Evolutionary conservation across 1,139 yeast species (phyloP), one percentile per base, ranked within the genome.

Genomic region (Blastobotrys buckinghamii): DNA sequence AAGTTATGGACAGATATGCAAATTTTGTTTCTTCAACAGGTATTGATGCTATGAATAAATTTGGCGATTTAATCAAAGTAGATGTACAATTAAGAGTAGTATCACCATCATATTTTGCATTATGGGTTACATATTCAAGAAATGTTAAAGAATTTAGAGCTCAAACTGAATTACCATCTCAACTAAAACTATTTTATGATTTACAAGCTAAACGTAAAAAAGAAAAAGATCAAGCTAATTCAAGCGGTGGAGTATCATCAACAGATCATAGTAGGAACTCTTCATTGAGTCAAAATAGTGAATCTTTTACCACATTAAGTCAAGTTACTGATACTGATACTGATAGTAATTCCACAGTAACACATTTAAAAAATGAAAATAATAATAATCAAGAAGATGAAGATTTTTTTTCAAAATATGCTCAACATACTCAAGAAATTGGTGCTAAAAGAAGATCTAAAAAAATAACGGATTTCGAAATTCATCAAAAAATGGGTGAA

Each of bases 51-150:
- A 61, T 70, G 2, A 95, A 87, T 60, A 65, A 79, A 37, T 92
- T 85, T 64, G 96, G 96, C 0, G 71, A 77, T 24, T 50, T 59
- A 1, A 66, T 89, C 9, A 76, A 73, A 50, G 75, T 90, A 39
- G 97, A 90, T 66, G 79, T 86, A 12, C 97, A 90, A 65, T 65
- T 89, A 43, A 74, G 97, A 51, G 87, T 87, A 5, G 73, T 86
- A 17, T 76, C 79, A 20, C 63, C 71, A 19, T 80, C 78, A 30
- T 72, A 81, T 5, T 75, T 77, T 53, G 82, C 87, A 2, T 65
- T 89, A 20, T 90, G 97, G 97, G 74, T 90, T n/a, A 87, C 96
- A 0, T 89, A 85, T 62, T 83, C 95, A 0, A 76, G 68, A 3
- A 59, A 58, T 41, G 35, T 41, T 13, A 44, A 55, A 13, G 48